Base-by-base conservation (phyloP, 1,284 basidiomycete species). In the Mycosarcoma maydis region DNA sequence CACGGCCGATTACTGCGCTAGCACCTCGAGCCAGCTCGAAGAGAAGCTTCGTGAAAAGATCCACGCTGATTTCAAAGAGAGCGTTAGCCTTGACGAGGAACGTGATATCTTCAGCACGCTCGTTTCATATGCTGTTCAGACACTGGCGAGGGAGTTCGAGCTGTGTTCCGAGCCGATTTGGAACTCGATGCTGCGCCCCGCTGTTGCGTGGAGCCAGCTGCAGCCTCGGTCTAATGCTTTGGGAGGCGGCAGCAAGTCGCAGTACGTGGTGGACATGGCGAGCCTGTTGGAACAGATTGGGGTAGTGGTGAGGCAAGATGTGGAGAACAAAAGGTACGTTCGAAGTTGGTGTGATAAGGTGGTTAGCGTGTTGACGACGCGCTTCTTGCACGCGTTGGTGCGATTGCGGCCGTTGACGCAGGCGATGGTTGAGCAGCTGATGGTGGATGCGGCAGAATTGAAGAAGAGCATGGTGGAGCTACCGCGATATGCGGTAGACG, bases 1-100 rank as follows among this genome's bases (percentile, higher is more conserved):
- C 79, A 99, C 96, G 0, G 94, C 94, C 2, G 95, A 98, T 77
- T 99, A 98, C 82, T 98, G 96, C 81, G 90, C 93, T 73, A 90
- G 88, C 4, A 99, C 95, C 2, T 91, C 93, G 2, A 80, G 88
- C 19, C 93, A 96, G 90, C 86, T 99, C 20, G 95, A 98, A 80
- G 91, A 95, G 71, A 92, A 92, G 76, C 88, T 98, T 39, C 88
- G 89, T 57, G 89, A 90, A 58, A 92, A 92, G 78, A 88, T 97
- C 49, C 86, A 72, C 57, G 85, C 87, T 0, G 88, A 90, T 34
- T 90, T 87, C 78, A 89, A 88, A 74, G 90, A 91, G 26, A 88
- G 88, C 51, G 85, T 98, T 34, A 89, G 89, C 3, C 87, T 98
- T 44, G 91, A 94, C 71, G 84, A 86, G 0, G 94, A 98, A 80